phyloP scores from a whole-genome alignment of 768 basidiomycete genomes.

The Tylopilus subfusipes region DNA sequence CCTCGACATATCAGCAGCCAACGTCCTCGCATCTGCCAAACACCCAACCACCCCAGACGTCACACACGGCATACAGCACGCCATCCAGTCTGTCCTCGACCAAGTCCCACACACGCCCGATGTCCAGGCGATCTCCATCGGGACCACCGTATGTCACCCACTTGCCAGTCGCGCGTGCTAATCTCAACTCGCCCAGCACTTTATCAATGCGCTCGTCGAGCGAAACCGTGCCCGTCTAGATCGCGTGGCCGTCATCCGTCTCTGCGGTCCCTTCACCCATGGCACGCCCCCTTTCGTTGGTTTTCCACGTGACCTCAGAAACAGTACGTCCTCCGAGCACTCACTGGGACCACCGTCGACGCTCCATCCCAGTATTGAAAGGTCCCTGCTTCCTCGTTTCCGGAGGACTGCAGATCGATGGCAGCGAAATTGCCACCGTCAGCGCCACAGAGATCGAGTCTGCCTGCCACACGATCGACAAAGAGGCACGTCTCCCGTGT shows the following conservation, averaged over 20 bases:
- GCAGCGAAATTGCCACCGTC: conserved; percentile 41
- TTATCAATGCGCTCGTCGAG: conserved; percentile 61
- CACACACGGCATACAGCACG: conserved; percentile 54
- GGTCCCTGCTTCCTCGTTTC: conserved; percentile 36
- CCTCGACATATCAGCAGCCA: conserved; percentile 14
- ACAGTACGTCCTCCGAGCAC: conserved; percentile 29
- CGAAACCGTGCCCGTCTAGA: conserved; percentile 48
- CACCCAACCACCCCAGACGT: conserved; percentile 54
- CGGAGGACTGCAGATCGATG: conserved; percentile 46
- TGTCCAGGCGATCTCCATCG: conserved; percentile 53
- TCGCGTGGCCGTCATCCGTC: conserved; percentile 60
- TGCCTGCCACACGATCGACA: conserved; percentile 40
- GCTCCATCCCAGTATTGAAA: conserved; percentile 17
- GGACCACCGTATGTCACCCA: conserved; percentile 47
- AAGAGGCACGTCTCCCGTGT: conserved; percentile 18
- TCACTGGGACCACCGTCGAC: neutral
- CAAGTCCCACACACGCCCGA: conserved; percentile 33
- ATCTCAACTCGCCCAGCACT: conserved; percentile 33
- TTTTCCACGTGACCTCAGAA: conserved; percentile 39
- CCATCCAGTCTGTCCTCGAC: conserved; percentile 44
- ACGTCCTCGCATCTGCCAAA: conserved; percentile 38
- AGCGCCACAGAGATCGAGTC: conserved; percentile 43
- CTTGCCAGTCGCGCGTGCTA: no score
- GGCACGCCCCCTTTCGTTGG: conserved; percentile 56
- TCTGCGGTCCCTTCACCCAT: conserved; percentile 57